Percentiles rank a stretch among this genome's conserved stretches.
Conservation (phyloP, 208 protist species). For the Leishmania amazonensis region DNA sequence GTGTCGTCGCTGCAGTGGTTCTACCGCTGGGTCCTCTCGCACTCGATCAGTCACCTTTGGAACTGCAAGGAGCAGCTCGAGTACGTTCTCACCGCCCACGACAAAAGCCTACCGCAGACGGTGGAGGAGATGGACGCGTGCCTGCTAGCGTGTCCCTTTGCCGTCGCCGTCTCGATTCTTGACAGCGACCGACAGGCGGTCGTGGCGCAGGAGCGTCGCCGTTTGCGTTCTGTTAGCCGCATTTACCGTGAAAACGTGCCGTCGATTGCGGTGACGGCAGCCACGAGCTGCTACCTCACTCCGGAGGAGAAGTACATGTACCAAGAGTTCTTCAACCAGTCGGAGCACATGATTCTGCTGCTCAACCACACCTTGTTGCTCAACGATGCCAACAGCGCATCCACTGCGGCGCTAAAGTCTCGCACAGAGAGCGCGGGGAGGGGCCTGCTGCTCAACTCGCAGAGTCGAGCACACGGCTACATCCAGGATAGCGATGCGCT, state of each 20-base stretch:
- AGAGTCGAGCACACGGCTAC: background rate
- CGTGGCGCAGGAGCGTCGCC: constrained; percentile 70
- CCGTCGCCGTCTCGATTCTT: constrained; percentile 58
- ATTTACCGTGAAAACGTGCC: constrained; percentile 68
- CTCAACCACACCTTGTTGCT: constrained; percentile 63
- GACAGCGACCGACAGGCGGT: constrained; percentile 70
- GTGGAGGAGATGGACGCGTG: constrained; percentile 58
- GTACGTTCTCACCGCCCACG: constrained; percentile 70
- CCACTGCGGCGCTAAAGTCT: background rate
- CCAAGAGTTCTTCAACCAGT: constrained; percentile 87
- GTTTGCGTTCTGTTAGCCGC: constrained; percentile 69
- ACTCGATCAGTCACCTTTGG: constrained; percentile 74
- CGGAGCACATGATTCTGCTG: constrained; percentile 74
- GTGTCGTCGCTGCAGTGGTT: constrained; percentile 83
- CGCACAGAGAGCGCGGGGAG: background rate
- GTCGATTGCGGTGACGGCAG: constrained; percentile 49
- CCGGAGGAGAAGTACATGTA: constrained; percentile 86
- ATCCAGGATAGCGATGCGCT: constrained; percentile 14
- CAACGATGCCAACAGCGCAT: constrained; percentile 26
- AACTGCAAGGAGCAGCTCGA: constrained; percentile 78
- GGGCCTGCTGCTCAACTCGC: constrained; percentile 14
- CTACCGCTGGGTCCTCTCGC: constrained; percentile 82
- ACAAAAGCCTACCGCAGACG: constrained; percentile 39
- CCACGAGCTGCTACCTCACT: constrained; percentile 73
- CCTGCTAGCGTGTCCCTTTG: constrained; percentile 49